Evolutionary conservation across 2,329 filamentous ascomycete species (phyloP), one percentile per base, ranked within the genome.

Genomic region (Diaporthe sp.): DNA sequence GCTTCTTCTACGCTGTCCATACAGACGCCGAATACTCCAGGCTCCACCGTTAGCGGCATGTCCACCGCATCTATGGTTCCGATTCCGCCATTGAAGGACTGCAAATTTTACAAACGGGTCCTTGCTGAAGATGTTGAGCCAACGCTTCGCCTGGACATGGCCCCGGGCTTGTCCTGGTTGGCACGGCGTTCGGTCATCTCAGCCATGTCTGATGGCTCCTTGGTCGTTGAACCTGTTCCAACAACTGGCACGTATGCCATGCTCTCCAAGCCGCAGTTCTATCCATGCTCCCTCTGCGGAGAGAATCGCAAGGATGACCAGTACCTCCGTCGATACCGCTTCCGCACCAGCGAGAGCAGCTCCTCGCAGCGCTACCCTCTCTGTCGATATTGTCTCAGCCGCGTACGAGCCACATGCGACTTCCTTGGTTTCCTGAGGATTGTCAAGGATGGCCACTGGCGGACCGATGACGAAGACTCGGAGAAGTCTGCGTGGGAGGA

Each of bases 401-500:
- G 96, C 39, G 90, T 98, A 25, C 92, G 97, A 71, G 94, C 95
- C 0, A 96, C 95, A 2, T 98, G 97, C 83, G 97, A 98, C 80
- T 97, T 98, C 79, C 90, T 98, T 42, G 95, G 95, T 1, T 98
- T 98, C 82, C 84, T 99, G 73, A 91, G 96, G 61, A 95, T 98
- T 85, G 90, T 98, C 75, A 95, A 96, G 79, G 96, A 98, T 80
- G 97, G 97, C 3, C 94, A 98, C 80, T 97, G 97, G 92, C 92
- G 94, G 70, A 93, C 94, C 17, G 94, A 96, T 62, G 94, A 94
- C 74, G 91, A 94, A 53, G 95, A 97, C 68, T 94, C 95, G 46
- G 95, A 97, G 84, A 95, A 94, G 81, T 91, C 92, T 39, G 95
- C 95, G 0, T 99, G 97, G 97, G 96, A 98, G 82, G 97, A 99